Base-by-base conservation (phyloP, 179 eudicot species). In the Silene vulgaris region DNA sequence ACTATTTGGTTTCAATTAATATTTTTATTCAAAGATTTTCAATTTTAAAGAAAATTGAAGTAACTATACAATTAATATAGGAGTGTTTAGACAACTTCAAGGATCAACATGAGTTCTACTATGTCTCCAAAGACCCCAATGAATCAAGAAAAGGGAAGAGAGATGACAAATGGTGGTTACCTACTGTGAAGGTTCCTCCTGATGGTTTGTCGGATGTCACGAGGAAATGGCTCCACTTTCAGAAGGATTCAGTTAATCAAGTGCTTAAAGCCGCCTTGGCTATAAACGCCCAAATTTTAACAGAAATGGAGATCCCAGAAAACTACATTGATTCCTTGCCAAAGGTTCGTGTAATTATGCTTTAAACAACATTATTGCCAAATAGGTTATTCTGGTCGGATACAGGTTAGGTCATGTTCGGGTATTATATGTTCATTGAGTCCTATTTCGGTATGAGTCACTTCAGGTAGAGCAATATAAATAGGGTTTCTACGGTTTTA, bases 91-190 rank as follows among this genome's bases (percentile, higher is more conserved):
- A 93, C 74, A 89, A 91, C 72, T 91, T 93, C 80, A 89, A 83
- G 78, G 90, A 85, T 72, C 92, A 88, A 56, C 80, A 86, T 40
- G 97, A 91, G 78, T 93, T 93, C 85, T 81, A 81, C 37, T 93
- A 93, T 35, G 85, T 78, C 2, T 74, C 87, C 0, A 90, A 86
- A 67, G 87, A 86, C 68, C 86, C 85, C 29, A 84, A 86, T 32
- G 86, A 82, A 12, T 60, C 84, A 5, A 74, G 83, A 43, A 81
- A 79, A 29, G 82, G 83, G 2, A 79, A 60, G 29, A 79, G 78
- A 71, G 88, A 88, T 5, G 91, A 91, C 43, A 89, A 88, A 84
- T 93, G 98, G 98, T 93, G 98, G 98, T 76, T 93, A 21, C 92
- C 97, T 5, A 85, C 86, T 5, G 96, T 90, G n/a, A 85, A 86